A percentile compares a stretch with the other conserved stretches of the same genome.
These are phyloP conservation scores for Ophiorrhiza pumila DNA, from an alignment of 257 asterid genomes.

Conservation along the genomic window DNA sequence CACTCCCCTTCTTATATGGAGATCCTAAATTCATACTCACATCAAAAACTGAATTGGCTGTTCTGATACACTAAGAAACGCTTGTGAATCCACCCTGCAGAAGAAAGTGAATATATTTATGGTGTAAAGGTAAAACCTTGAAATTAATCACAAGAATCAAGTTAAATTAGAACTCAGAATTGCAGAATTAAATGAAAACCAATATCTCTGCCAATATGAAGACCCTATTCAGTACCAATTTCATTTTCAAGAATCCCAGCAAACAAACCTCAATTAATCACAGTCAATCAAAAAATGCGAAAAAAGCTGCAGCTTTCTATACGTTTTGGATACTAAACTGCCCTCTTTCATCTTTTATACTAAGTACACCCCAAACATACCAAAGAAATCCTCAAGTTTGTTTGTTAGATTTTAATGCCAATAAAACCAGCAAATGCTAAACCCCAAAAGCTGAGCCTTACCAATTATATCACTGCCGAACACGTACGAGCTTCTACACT, in stretches of 20 bases:
- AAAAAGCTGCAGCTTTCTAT: not conserved
- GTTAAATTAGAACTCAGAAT: not conserved
- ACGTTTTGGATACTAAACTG: not conserved
- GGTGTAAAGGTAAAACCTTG: conserved; percentile 1
- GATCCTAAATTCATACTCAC: conserved; percentile 34
- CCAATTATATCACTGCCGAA: not conserved
- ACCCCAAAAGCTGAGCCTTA: not conserved
- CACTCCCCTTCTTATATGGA: conserved; percentile 35
- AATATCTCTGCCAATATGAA: not conserved
- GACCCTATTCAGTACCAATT: not conserved
- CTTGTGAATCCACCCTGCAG: conserved; percentile 23
- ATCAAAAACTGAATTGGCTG: conserved; percentile 17
- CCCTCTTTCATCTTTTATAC: conserved; percentile 7
- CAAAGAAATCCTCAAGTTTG: not conserved
- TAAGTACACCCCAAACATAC: not conserved
- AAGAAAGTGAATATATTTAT: conserved; percentile 10
- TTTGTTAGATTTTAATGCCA: not conserved
- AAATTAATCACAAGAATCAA: conserved; percentile 2
- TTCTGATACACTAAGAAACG: conserved; percentile 24
- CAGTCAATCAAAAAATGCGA: too few relatives aligned
- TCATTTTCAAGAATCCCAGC: not conserved
- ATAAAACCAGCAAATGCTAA: not conserved
- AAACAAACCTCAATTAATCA: not conserved
- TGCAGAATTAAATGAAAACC: not conserved
- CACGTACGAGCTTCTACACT: conserved; percentile 2